Evolutionary conservation across 352 stramenopile genomes (phyloP), one percentile per base, ranked within the genome.

Genomic region (Thalassiosira pacifica): DNA sequence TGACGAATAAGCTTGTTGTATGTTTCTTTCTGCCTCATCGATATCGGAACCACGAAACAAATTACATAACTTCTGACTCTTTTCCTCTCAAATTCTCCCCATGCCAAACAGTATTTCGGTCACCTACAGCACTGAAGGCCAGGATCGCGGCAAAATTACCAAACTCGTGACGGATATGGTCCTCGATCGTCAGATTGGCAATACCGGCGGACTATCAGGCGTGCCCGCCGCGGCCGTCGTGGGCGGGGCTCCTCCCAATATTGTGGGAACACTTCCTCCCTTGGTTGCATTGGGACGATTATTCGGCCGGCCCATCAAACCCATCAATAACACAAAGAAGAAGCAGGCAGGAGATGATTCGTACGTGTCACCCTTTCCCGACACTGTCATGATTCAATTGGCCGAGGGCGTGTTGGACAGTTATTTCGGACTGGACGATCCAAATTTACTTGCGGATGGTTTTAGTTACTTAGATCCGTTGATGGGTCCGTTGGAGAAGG

Each of bases 321-420:
- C 26, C 16, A 26, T 90, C 8, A 13, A 79, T 29, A 40, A 42
- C 4, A n/a, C n/a, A n/a, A n/a, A n/a, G n/a, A n/a, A n/a, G 34
- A 66, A 27, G 19, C 16, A 29, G 59, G n/a, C 11, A 31, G 67
- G 19, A 29, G 67, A 40, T 16, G 53, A 69, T 37, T 16, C 29
- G 9, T 72, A 82, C 45, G 26, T 88, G 31, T 66, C 88, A 19
- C 86, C 88, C 18, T 93, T 90, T 73, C 88, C 88, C 32, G 85
- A 90, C 45, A 84, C 55, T n/a, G 86, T 93, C 16, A 91, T 93
- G 88, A 86, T 91, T 59, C 77, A 90, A 55, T 73, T 93, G 1
- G 88, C 86, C 19, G 91, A 91, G 67, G 88, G 83, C 13, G 74
- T 93, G 11, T 61, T 89, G 0, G 63, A 57, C 3, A 64, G 61